phyloP scores from a whole-genome alignment of 2,329 filamentous ascomycete genomes.

The Fusarium torreyae region DNA sequence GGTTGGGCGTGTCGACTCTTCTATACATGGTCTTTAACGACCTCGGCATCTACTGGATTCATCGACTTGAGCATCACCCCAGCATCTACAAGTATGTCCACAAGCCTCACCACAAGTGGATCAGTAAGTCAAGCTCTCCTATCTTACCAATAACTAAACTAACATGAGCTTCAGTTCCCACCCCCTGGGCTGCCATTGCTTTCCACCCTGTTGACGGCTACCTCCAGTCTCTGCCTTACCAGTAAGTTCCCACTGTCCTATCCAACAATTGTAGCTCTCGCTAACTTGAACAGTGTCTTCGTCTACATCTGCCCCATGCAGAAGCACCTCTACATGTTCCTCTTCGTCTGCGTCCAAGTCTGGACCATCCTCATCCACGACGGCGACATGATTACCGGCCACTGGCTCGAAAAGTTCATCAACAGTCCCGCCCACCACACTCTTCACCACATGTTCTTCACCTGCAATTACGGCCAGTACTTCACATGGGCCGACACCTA shows the following conservation, averaged over 20 bases:
- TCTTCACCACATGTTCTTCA: conserved; percentile 66
- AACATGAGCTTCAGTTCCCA: conserved; percentile 55
- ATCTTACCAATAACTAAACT: not conserved
- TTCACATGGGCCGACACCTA: conserved; percentile 64
- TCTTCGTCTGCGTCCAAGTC: conserved; percentile 62
- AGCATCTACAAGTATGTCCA: conserved; percentile 63
- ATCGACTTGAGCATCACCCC: conserved; percentile 62
- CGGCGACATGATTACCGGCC: conserved; percentile 64
- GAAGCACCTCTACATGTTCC: conserved; percentile 61
- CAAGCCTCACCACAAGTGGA: conserved; percentile 67
- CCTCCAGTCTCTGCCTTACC: conserved; percentile 63
- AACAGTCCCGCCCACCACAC: conserved; percentile 66
- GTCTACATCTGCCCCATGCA: conserved; percentile 63
- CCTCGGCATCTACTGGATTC: conserved; percentile 64
- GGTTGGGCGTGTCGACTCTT: conserved; percentile 56
- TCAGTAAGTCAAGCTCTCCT: conserved; percentile 52
- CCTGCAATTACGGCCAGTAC: conserved; percentile 65
- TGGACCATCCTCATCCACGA: conserved; percentile 67
- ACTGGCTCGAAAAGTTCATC: conserved; percentile 63
- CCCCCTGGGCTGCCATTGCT: conserved; percentile 63
- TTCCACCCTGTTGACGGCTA: conserved; percentile 65
- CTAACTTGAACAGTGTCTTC: conserved; percentile 54
- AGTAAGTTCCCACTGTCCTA: conserved; percentile 51
- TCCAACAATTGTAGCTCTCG: too few species aligned
- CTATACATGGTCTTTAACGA: conserved; percentile 64